A percentile compares a stretch with the other conserved stretches of the same genome.
These are phyloP conservation scores for Mycena olivaceomarginata DNA, from an alignment of 768 basidiomycete genomes.

Conservation along the genomic window DNA sequence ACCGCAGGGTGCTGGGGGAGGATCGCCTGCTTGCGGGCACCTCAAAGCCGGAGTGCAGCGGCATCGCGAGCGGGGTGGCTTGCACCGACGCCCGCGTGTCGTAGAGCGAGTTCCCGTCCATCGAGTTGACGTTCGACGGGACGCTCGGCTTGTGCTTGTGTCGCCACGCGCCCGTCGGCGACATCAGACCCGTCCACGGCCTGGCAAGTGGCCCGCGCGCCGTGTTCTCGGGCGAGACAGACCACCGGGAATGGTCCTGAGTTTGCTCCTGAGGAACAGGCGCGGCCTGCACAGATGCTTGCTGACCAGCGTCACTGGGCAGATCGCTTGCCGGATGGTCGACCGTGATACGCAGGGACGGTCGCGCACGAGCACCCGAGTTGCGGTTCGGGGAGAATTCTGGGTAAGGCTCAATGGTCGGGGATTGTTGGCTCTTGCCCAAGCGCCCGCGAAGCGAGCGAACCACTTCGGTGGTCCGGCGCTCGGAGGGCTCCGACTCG, in stretches of 20 bases:
- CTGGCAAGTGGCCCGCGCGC: constrained; percentile 43
- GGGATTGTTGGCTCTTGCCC: constrained; percentile 45
- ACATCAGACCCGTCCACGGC: constrained; percentile 58
- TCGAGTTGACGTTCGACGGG: constrained; percentile 57
- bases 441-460: constrained; percentile 50
- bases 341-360: constrained; percentile 66
- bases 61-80: constrained; percentile 48
- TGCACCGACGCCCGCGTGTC: constrained; percentile 38
- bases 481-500: constrained; percentile 47
- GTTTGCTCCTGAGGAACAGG: constrained; percentile 38
- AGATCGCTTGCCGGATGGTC: constrained; percentile 57
- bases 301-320: constrained; percentile 46
- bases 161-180: constrained; percentile 51
- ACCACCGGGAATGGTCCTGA: constrained; percentile 57
- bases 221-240: constrained; percentile 57
- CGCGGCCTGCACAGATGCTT: no score
- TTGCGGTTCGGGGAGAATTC: constrained; percentile 43
- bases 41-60: constrained; percentile 49
- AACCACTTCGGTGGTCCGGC: constrained; percentile 54
- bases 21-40: constrained; percentile 41
- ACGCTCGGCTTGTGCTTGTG: constrained; percentile 57
- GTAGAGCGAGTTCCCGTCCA: constrained; percentile 48
- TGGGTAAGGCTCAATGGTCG: constrained; percentile 39
- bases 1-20: constrained; percentile 55
- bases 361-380: constrained; percentile 47